phyloP scores from a whole-genome alignment of 345 rosid genomes.

The Psidium friedrichsthalianum region DNA sequence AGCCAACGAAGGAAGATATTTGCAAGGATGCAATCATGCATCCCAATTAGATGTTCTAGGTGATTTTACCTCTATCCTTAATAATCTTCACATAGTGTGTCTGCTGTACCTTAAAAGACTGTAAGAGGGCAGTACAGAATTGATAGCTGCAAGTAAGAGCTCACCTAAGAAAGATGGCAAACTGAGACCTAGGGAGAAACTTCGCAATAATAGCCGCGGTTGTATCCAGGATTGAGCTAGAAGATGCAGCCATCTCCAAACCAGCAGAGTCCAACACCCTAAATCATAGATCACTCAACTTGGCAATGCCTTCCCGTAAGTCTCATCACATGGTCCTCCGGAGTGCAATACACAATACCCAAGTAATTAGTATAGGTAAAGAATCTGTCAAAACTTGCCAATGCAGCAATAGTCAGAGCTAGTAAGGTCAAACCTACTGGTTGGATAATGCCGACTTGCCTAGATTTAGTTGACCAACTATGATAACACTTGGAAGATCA shows the following conservation, averaged over 20 bases:
- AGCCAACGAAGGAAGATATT: background rate
- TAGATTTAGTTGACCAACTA: conserved; percentile 86
- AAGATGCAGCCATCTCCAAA: conserved; percentile 77
- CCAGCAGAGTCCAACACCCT: conserved; percentile 93
- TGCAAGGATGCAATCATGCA: background rate
- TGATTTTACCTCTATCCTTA: background rate
- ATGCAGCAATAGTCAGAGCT: background rate
- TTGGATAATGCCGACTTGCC: conserved; percentile 93
- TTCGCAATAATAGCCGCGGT: conserved; percentile 82
- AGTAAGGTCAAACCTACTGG: conserved; percentile 33
- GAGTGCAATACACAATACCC: conserved; percentile 44
- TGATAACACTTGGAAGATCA: conserved; percentile 70
- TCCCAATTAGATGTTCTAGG: background rate
- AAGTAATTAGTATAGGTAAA: background rate
- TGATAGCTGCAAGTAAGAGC: background rate
- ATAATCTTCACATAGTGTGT: background rate
- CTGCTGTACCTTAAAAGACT: background rate
- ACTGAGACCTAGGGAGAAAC: conserved; percentile 68
- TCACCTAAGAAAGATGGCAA: conserved; percentile 75
- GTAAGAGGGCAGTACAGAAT: background rate
- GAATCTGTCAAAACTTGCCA: background rate
- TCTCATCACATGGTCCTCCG: conserved; percentile 95
- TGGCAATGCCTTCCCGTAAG: conserved; percentile 89
- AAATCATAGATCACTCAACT: conserved; percentile 71
- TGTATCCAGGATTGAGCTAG: conserved; percentile 79